phyloP scores from a whole-genome alignment of 2,329 filamentous ascomycete species.

The Penicillium nordicum region DNA sequence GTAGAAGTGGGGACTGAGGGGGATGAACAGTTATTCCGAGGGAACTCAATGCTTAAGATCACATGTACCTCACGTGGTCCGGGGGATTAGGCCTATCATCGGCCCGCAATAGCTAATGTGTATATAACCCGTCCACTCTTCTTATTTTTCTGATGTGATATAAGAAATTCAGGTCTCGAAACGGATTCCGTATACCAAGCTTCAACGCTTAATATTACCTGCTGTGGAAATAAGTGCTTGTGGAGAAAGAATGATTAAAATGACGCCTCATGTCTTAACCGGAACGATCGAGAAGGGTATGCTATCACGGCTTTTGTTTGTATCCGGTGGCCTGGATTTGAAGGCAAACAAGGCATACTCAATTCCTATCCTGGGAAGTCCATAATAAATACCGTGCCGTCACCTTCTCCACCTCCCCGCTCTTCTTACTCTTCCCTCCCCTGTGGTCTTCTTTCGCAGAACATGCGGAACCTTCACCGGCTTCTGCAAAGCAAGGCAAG shows the following conservation, averaged over 20 bases:
- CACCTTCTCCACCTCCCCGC: too few species aligned
- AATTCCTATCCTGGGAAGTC: background rate
- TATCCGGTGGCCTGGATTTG: background rate
- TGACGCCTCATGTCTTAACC: background rate
- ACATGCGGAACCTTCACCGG: background rate
- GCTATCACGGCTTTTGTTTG: background rate
- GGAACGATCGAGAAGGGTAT: background rate
- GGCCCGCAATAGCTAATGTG: slow-evolving; percentile 2
- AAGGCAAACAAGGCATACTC: background rate
- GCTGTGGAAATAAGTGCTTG: background rate
- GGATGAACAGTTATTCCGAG: slow-evolving; percentile 10
- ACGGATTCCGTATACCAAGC: background rate
- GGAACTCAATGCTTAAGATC: background rate
- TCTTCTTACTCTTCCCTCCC: background rate
- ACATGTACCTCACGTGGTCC: slow-evolving; percentile 1
- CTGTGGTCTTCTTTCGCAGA: too few species aligned
- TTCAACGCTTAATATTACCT: background rate
- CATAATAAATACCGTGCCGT: background rate
- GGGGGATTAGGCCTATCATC: slow-evolving; percentile 2
- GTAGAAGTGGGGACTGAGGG: slow-evolving; percentile 2
- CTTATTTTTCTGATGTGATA: background rate
- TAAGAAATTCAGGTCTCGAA: background rate
- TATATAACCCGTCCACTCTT: background rate
- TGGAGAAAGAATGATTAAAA: background rate
- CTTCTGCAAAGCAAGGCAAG: background rate